Base-by-base conservation (phyloP, 2,329 filamentous ascomycete genomes). In the Microdochium bolleyi region DNA sequence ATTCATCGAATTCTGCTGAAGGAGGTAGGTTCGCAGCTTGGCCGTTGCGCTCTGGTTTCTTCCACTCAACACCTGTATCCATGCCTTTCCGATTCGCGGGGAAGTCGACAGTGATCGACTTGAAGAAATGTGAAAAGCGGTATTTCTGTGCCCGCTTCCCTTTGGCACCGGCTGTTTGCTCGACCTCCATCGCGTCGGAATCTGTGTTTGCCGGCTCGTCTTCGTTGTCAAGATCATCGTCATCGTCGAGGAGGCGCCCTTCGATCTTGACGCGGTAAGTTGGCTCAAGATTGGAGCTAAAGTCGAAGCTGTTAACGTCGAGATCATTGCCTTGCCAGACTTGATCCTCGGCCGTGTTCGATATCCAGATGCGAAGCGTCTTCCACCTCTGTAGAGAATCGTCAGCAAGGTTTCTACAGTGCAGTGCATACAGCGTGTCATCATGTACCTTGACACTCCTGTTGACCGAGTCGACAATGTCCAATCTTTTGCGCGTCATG, bases 251-350 rank as follows among this genome's bases (percentile, higher is more conserved):
- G 51, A 97, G 73, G 27, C 87, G 83, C 44, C 90, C 94, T 70
- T 96, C 89, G 56, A 99, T 92, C 73, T 92, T 95, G 60, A 99
- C 89, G 53, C 86, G 84, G 67, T 92, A 99, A 11, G 85, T 88
- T 2, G 89, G 87, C 60, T 91, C 87, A 59, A 81, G 78, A 57
- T 83, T 89, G 51, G 85, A 84, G 51, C 84, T 85, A 63, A 95
- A 92, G 64, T 95, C 91, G 58, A 94, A 94, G 34, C 82, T 82
- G 65, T 92, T 85, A 11, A 85, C 79, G 55, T 85, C 85, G 55
- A 87, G 74, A 41, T 75, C 76, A 60, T 78, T 82, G 38, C 77
- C 79, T 71, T 99, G 94, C 94, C 94, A 97, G 30, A 88, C 85
- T 71, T 99, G 94, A 64, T 94, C 89, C 68, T 96, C 90, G 32